Evolutionary conservation across 1,139 yeast genomes (phyloP), one percentile per base, ranked within the genome.

Genomic region (Candida sanyaensis): DNA sequence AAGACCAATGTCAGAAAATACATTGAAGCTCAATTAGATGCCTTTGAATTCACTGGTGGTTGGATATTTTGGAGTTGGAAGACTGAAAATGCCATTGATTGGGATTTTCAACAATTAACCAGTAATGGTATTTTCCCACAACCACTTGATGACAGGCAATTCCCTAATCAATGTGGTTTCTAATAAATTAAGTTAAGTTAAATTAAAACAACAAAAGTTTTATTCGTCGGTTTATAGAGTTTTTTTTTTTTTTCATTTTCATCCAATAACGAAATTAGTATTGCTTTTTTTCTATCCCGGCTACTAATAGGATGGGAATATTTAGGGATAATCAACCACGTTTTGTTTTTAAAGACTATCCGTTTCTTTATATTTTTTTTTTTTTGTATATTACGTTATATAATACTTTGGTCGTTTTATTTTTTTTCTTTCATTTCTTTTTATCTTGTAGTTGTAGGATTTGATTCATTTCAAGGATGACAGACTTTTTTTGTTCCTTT

Each of bases 41-140:
- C 95, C 2, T 90, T 77, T 60, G 90, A 85, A 58, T 77, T 76
- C 57, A 77, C 78, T 49, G 69, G 66, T 34, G 97, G 97, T 12
- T 91, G 96, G 91, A 77, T 91, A 51, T 88, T 86, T 75, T 93
- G 97, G 99, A 84, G 85, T 66, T 91, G 88, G 83, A 92, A 90
- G 74, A 87, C 96, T 29, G 98, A 93, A 65, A 67, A 70, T 58
- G 81, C 95, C 17, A 65, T 86, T 45, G 98, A 92, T 64, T 93
- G 98, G 98, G 96, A 89, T 69, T 86, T 92, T 78, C 98, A 98
- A 46, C 84, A 77, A 61, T 89, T 49, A 65, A 69, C 50, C 78
- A 73, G 55, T 80, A 96, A 66, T 50, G 88, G 83, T 26, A 63
- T 90, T 46, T 86, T 92, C 78, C 98, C 98, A 43, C 85, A 78